Conservation (phyloP, 257 asterid genomes). For the Cruciata laevipes region DNA sequence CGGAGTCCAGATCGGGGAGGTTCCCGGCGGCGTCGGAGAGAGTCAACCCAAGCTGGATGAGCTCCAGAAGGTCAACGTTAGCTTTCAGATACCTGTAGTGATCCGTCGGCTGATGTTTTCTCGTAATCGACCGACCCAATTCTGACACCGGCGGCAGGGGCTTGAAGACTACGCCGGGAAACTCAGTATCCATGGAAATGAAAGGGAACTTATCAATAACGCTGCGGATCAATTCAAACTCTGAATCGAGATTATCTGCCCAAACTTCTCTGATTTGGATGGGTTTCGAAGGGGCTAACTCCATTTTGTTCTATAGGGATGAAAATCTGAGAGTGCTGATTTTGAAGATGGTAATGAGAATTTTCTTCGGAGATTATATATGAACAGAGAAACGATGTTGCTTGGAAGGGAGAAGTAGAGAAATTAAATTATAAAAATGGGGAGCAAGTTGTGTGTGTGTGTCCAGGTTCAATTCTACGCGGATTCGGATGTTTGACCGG, state of each 20-base stretch:
- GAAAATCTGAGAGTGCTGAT: neutral
- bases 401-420: constrained; percentile 5
- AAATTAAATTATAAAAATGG: neutral
- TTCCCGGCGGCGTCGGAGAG: constrained; percentile 60
- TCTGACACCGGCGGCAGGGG: constrained; percentile 6
- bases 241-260: constrained; percentile 47
- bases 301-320: neutral
- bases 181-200: constrained; percentile 71
- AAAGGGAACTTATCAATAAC: constrained; percentile 44
- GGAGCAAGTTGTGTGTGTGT: constrained; percentile 5
- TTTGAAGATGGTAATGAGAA: neutral
- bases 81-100: constrained; percentile 52
- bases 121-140: constrained; percentile 7
- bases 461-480: constrained; percentile 3
- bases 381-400: neutral
- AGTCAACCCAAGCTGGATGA: constrained; percentile 71
- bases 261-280: constrained; percentile 57
- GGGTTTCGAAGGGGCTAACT: constrained; percentile 3
- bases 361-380: neutral
- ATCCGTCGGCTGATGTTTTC: constrained; percentile 32
- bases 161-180: constrained; percentile 70
- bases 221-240: constrained; percentile 36
- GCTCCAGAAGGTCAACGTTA: constrained; percentile 59
- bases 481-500: neutral
- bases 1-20: constrained; percentile 51